These are phyloP conservation scores for Zostera marina DNA, from an alignment of 116 monocot species.

Conservation along the genomic window DNA sequence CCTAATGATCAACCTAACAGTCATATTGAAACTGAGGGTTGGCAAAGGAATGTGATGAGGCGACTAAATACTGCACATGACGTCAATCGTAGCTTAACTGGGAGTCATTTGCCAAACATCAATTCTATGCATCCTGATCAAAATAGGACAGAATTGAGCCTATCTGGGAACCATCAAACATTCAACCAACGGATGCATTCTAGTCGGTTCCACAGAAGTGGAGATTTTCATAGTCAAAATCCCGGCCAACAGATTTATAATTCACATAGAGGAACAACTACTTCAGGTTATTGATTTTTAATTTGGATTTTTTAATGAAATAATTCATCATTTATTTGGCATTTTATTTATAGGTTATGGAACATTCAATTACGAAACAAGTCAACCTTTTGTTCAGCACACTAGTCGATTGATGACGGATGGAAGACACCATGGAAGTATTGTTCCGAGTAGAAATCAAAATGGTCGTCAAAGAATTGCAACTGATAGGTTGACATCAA, in stretches of 20 bases:
- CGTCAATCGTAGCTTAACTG: slow-evolving; percentile 9
- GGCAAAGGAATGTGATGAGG: slow-evolving; percentile 50
- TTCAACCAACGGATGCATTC: neutral
- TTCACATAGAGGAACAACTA: slow-evolving; percentile 8
- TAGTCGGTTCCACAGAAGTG: slow-evolving; percentile 13
- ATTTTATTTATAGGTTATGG: neutral
- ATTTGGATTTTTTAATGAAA: neutral
- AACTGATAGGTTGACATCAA: slow-evolving; percentile 9
- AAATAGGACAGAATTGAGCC: neutral
- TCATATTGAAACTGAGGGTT: slow-evolving; percentile 14
- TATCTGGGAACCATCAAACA: neutral
- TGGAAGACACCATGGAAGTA: neutral
- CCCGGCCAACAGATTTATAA: slow-evolving; percentile 9
- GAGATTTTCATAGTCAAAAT: slow-evolving; percentile 10
- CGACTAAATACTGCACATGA: slow-evolving; percentile 12
- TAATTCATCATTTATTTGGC: neutral
- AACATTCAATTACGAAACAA: neutral
- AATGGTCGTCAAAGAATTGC: slow-evolving; percentile 1
- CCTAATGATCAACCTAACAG: slow-evolving; percentile 9
- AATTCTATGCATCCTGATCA: neutral
- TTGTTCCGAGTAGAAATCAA: slow-evolving; percentile 11
- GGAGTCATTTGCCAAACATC: slow-evolving; percentile 11
- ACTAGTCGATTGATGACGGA: neutral
- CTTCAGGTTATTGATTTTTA: slow-evolving; percentile 12
- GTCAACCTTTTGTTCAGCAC: neutral